Evolutionary conservation across 192 early-diverging fungal species (phyloP).

Genomic region (Haplosporangium gracile): DNA sequence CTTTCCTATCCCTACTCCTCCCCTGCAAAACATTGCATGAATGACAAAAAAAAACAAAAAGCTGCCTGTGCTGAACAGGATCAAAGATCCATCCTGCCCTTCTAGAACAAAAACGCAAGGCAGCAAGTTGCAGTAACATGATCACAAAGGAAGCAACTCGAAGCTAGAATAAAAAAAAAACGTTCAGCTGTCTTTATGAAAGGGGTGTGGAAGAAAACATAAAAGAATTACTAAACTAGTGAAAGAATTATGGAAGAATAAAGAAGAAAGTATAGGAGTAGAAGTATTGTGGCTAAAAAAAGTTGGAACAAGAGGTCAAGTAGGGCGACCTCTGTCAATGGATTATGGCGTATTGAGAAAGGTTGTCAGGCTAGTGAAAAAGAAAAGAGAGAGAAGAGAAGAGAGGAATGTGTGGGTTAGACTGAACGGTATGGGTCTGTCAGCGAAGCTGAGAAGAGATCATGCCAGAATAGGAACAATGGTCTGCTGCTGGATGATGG

Average conservation of each 20-base stretch:
- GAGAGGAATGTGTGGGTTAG: neutral
- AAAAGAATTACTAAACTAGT: neutral
- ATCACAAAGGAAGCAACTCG: neutral
- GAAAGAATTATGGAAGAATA: neutral
- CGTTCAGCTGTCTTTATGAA: constrained; percentile 8
- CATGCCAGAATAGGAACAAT: neutral
- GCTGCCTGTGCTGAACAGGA: neutral
- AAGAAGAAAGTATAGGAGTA: neutral
- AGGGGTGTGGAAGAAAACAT: neutral
- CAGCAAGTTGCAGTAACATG: neutral
- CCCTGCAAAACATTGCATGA: neutral
- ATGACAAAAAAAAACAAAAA: neutral
- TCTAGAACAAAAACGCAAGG: neutral
- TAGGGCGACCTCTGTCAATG: neutral
- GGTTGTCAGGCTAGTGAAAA: neutral
- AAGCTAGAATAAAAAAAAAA: neutral
- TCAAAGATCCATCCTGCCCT: too few relatives aligned
- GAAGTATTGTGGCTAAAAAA: neutral
- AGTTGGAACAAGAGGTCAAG: neutral
- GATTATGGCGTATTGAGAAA: neutral
- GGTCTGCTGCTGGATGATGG: neutral
- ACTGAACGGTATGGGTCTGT: neutral
- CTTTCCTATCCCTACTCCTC: neutral
- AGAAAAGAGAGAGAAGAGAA: neutral
- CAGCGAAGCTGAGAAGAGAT: neutral